Conservation (phyloP, 179 eudicot species). For the Patellifolia procumbens region DNA sequence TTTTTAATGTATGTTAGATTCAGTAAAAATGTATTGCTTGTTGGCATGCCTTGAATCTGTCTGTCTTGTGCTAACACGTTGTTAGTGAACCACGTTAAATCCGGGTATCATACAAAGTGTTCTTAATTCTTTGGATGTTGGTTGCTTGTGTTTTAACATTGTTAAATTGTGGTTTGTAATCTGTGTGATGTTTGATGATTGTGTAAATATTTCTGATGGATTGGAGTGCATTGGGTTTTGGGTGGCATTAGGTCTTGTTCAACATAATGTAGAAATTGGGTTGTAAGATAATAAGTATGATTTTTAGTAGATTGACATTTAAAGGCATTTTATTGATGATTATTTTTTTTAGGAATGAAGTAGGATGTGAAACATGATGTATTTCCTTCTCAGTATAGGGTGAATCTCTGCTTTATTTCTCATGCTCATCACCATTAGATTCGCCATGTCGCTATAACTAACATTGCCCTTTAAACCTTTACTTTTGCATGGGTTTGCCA, state of each 20-base stretch:
- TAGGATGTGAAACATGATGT: slow-evolving; percentile 1
- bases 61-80: too few species aligned
- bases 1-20: neutral
- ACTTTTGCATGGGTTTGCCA: neutral
- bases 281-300: neutral
- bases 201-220: neutral
- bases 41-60: too few species aligned
- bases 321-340: too few species aligned
- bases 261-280: neutral
- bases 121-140: too few species aligned
- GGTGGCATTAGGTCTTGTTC: neutral
- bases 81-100: too few species aligned
- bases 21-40: neutral
- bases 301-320: neutral
- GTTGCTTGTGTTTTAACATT: too few species aligned
- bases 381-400: neutral
- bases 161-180: slow-evolving; percentile 5
- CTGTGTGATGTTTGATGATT: neutral
- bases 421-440: neutral
- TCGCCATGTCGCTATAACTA: neutral
- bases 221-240: neutral
- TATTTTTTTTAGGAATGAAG: too few species aligned
- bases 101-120: too few species aligned
- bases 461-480: neutral
- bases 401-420: neutral